These are phyloP conservation scores for Euptelea pleiosperma DNA, from an alignment of 164 flowering plant genomes.

Conservation along the genomic window DNA sequence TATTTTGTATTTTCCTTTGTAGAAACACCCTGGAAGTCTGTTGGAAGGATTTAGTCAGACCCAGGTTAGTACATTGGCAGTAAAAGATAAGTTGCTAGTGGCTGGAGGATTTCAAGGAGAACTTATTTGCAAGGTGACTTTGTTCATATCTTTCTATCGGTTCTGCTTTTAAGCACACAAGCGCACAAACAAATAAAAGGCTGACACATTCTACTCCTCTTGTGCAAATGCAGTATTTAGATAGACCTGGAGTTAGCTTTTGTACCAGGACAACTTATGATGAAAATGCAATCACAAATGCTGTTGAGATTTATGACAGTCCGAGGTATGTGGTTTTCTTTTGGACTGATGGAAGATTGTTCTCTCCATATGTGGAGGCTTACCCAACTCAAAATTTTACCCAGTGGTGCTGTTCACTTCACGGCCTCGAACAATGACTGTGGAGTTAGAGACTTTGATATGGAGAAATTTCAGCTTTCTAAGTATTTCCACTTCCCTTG, in stretches of 20 bases:
- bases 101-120: slow-evolving; percentile 85
- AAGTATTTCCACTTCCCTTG: slow-evolving; percentile 67
- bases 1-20: neutral
- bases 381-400: neutral
- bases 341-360: neutral
- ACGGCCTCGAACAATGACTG: slow-evolving; percentile 84
- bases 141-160: neutral
- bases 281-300: slow-evolving; percentile 95
- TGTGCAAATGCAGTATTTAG: slow-evolving; percentile 57
- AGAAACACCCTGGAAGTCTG: slow-evolving; percentile 68
- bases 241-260: slow-evolving; percentile 81
- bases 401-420: slow-evolving; percentile 76
- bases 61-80: slow-evolving; percentile 65
- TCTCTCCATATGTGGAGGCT: neutral
- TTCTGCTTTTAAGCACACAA: neutral
- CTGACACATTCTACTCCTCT: neutral
- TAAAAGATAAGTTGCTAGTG: slow-evolving; percentile 55
- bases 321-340: slow-evolving; percentile 43
- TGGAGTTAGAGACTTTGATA: slow-evolving; percentile 77
- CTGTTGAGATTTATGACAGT: slow-evolving; percentile 74
- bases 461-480: slow-evolving; percentile 69
- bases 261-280: slow-evolving; percentile 87
- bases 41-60: slow-evolving; percentile 66
- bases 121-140: slow-evolving; percentile 77
- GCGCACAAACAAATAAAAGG: neutral